A percentile compares a stretch with the other conserved stretches of the same genome.
Conservation (phyloP, 2,329 filamentous ascomycete species). For the Xylaria hypoxylon region DNA sequence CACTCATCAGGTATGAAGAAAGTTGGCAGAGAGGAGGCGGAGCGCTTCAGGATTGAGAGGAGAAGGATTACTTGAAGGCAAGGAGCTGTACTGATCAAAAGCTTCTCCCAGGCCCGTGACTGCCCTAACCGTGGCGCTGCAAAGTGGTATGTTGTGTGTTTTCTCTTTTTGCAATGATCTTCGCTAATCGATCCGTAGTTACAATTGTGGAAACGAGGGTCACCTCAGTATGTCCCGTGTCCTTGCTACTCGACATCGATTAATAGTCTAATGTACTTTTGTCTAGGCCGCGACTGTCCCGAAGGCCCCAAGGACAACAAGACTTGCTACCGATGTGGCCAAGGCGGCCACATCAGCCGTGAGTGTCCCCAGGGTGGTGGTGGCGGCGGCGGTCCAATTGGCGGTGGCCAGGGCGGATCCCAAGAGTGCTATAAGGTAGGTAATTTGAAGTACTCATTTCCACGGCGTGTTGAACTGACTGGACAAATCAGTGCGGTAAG, state of each 20-base stretch:
- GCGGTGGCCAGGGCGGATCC: constrained; percentile 55
- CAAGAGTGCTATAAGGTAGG: constrained; percentile 91
- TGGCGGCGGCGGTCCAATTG: constrained; percentile 60
- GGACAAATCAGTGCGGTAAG: constrained; percentile 79
- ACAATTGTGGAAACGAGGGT: constrained; percentile 67
- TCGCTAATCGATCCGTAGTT: constrained; percentile 48
- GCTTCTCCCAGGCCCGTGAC: constrained; percentile 74
- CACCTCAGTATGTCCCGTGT: constrained; percentile 75
- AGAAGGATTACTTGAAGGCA: constrained; percentile 28
- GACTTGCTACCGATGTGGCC: constrained; percentile 82
- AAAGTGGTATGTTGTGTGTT: constrained; percentile 75
- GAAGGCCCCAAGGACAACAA: constrained; percentile 88
- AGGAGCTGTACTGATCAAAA: constrained; percentile 45
- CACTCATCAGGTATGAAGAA: constrained; percentile 75
- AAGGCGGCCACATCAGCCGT: constrained; percentile 89
- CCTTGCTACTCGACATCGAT: constrained; percentile 41
- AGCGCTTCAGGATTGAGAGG: constrained; percentile 17
- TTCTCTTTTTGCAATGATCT: neutral
- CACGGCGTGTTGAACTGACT: constrained; percentile 2
- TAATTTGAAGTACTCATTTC: constrained; percentile 43
- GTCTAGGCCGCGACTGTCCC: constrained; percentile 87
- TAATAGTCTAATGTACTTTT: constrained; percentile 40
- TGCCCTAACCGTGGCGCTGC: constrained; percentile 86
- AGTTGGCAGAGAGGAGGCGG: constrained; percentile 37
- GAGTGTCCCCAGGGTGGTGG: constrained; percentile 74